Evolutionary conservation across 306 rosid species (phyloP).

Genomic region (Begonia peltatifolia): DNA sequence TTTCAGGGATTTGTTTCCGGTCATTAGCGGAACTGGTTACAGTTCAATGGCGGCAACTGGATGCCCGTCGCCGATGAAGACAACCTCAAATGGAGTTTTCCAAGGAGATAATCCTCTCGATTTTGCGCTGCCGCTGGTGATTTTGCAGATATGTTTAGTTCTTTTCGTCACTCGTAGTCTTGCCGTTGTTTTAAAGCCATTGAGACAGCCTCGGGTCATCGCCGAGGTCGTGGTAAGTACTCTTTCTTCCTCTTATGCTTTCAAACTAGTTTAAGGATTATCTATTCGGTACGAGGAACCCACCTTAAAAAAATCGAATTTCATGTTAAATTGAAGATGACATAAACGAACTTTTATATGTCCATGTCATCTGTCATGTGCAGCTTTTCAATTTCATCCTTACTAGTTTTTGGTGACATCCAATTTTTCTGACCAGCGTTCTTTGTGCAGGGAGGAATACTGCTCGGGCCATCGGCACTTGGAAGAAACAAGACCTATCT

Average conservation of each 20-base stretch:
- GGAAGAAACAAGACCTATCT: constrained; percentile 59
- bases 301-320: no score
- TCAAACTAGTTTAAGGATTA: background rate
- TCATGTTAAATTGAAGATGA: no score
- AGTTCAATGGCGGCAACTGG: constrained; percentile 9
- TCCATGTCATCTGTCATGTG: no score
- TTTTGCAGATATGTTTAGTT: constrained; percentile 37
- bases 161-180: constrained; percentile 29
- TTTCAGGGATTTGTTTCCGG: no score
- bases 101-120: constrained; percentile 84
- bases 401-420: no score
- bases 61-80: constrained; percentile 49
- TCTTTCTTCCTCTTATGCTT: background rate
- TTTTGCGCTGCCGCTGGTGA: constrained; percentile 57
- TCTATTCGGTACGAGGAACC: background rate
- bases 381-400: accelerated
- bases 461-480: constrained; percentile 77
- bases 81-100: constrained; percentile 67
- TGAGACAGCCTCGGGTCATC: constrained; percentile 41
- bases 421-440: background rate
- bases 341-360: no score
- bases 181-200: constrained; percentile 31
- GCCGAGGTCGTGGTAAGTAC: constrained; percentile 63
- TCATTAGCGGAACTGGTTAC: no score
- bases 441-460: constrained; percentile 60